Evolutionary conservation across 768 basidiomycete species (phyloP), one percentile per base, ranked within the genome.

Genomic region (Hydnum rufescens): DNA sequence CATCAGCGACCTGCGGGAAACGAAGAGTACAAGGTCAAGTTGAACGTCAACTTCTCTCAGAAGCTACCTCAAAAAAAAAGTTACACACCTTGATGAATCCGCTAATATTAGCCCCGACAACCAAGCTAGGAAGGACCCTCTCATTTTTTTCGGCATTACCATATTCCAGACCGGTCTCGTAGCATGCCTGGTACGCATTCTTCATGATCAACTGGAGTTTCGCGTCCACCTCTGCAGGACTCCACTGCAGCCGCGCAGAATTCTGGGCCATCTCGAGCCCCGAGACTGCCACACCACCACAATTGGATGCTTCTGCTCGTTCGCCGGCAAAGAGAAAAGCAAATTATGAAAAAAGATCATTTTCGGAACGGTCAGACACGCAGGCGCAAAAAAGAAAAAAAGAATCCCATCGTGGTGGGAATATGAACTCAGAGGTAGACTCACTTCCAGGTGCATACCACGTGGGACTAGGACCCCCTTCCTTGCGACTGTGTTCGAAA

Each of bases 201-300:
- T 70, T 63, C 82, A 84, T 84, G 67, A 82, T 82, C 52, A 67
- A 66, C 65, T 77, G 76, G 52, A 84, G 68, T 68, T 78, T 80
- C 19, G 60, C 62, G 64, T 84, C 82, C 50, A 84, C 80, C 58
- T 77, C 75, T 55, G 69, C 64, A 53, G 70, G 67, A 2, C 74
- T 66, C 80, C 80, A 82, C 42, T 71, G 68, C 44, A 77, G 71
- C 32, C 76, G 68, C 61, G 75, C 72, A 60, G 76, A 78, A 70
- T 84, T 82, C 67, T 82, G 80, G 2, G 78, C 76, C 80, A 82
- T 82, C 69, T 82, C 82, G 57, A 83, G 74, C 58, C 78, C 79
- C 5, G 78, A 81, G 23, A 81, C 79, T 36, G 79, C 80, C 52
- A 84, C 82, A 66, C 82, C 82, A 64, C 82, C 82, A 58, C 72